Conservation (phyloP, 176 grass and related monocot genomes). For the Tillandsia leiboldiana region DNA sequence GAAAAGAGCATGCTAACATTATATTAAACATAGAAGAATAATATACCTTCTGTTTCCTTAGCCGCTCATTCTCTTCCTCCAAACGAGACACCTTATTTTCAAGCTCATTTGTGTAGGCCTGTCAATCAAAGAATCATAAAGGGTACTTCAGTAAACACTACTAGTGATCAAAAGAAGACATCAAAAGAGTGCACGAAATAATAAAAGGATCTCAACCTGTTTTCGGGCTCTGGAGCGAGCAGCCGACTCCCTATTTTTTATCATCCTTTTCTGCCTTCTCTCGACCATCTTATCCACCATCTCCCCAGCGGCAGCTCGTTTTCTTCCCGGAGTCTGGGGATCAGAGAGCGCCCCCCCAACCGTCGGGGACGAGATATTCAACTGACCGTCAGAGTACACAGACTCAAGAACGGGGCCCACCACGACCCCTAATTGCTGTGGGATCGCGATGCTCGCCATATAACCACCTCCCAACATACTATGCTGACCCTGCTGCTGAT, state of each 20-base stretch:
- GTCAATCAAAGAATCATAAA: slow-evolving; percentile 13
- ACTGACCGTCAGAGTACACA: slow-evolving; percentile 11
- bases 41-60: slow-evolving; percentile 84
- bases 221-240: slow-evolving; percentile 98
- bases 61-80: slow-evolving; percentile 73
- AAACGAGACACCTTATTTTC: slow-evolving; percentile 95
- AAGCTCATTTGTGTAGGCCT: slow-evolving; percentile 98
- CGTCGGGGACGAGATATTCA: slow-evolving; percentile 15
- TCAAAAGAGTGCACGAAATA: not conserved
- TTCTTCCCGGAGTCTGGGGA: slow-evolving; percentile 40
- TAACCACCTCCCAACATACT: slow-evolving; percentile 17
- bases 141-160: not conserved
- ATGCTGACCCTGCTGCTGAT: slow-evolving; percentile 17
- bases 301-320: slow-evolving; percentile 40
- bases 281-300: slow-evolving; percentile 56
- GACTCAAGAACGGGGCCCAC: slow-evolving; percentile 14
- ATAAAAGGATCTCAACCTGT: slow-evolving; percentile 37
- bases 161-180: not conserved
- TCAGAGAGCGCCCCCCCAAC: slow-evolving; percentile 12
- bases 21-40: not conserved
- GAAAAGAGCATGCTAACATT: too few species aligned
- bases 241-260: slow-evolving; percentile 96
- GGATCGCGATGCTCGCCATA: not conserved
- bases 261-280: slow-evolving; percentile 99
- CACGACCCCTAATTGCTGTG: not conserved